Evolutionary conservation across 176 grass and related monocot species (phyloP).

Genomic region (Hordeum vulgare): MorexV3_pseudomolecules_assembly NC_058521.1:49402540-49403039

Average conservation of each 20-base stretch:
- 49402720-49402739: not conserved
- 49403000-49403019: not conserved
- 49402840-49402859: not conserved
- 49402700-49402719: constrained; percentile 12
- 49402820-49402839: not conserved
- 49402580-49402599: constrained; percentile 29
- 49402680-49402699: not conserved
- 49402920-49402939: constrained; percentile 20
- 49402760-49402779: not conserved
- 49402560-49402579: not conserved
- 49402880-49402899: too few relatives aligned
- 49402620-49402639: not conserved
- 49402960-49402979: not conserved
- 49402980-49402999: not conserved
- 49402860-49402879: not conserved
- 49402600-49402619: not conserved
- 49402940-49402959: constrained; percentile 19
- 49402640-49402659: not conserved
- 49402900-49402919: not conserved
- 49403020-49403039: not conserved
- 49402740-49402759: too few relatives aligned
- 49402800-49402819: not conserved
- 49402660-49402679: not conserved
- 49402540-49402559: constrained; percentile 41
- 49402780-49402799: not conserved